Percentiles rank a stretch among this genome's conserved stretches.
Evolutionary conservation across 352 stramenopile genomes (phyloP).

Genomic region (Phytophthora multivora): DNA sequence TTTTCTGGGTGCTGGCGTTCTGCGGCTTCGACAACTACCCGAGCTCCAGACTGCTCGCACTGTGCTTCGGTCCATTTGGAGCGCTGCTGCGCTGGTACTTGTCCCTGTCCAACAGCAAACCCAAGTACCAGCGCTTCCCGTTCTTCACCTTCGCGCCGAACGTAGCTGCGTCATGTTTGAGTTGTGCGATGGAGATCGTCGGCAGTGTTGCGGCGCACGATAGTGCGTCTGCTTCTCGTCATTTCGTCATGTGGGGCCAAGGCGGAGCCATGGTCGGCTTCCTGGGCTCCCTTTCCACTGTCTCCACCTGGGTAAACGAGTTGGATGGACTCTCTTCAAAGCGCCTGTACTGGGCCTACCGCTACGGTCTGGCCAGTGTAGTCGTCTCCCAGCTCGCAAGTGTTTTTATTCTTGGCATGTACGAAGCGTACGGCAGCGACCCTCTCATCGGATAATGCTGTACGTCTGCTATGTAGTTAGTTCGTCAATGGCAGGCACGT

Average conservation of each 20-base stretch:
- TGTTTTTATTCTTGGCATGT: conserved; percentile 64
- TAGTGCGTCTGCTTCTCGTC: conserved; percentile 33
- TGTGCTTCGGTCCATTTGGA: conserved; percentile 67
- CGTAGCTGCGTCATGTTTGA: conserved; percentile 55
- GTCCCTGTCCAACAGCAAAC: conserved; percentile 54
- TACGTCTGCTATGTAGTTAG: conserved; percentile 27
- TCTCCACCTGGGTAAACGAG: conserved; percentile 74
- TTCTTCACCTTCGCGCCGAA: conserved; percentile 72
- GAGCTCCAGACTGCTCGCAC: conserved; percentile 51
- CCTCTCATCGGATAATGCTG: conserved; percentile 39
- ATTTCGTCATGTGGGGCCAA: conserved; percentile 54
- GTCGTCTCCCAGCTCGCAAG: conserved; percentile 58
- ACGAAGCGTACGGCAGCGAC: conserved; percentile 40
- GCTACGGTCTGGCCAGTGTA: conserved; percentile 53
- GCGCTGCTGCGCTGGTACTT: conserved; percentile 63
- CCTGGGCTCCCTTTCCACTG: conserved; percentile 69
- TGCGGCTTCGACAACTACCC: conserved; percentile 53
- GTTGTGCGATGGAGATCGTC: conserved; percentile 47
- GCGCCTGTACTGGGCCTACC: conserved; percentile 55
- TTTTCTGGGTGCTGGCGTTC: conserved; percentile 55
- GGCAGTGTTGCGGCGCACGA: conserved; percentile 38
- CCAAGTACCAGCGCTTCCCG: conserved; percentile 60
- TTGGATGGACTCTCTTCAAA: conserved; percentile 53
- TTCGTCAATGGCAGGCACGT: conserved; percentile 6
- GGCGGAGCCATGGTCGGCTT: conserved; percentile 56